A percentile compares a stretch with the other conserved stretches of the same genome.
phyloP scores from a whole-genome alignment of 495 filamentous ascomycete species.

The Daldinia decipiens region DNA sequence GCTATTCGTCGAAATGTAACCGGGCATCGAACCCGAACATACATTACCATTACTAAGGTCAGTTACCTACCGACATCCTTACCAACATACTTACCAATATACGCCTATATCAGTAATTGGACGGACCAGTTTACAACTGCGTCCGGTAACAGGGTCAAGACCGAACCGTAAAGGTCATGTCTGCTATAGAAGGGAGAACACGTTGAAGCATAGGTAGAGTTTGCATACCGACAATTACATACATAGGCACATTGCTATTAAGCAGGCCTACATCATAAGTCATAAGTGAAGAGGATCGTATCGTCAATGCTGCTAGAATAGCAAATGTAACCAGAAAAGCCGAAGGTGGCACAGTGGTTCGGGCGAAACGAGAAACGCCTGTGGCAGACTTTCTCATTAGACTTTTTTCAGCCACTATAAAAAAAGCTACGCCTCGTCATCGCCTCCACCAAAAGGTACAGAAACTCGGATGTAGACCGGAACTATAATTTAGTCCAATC shows the following conservation, averaged over 20 bases:
- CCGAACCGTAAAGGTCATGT: constrained; percentile 7
- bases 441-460: constrained; percentile 36
- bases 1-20: constrained; percentile 4
- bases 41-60: neutral
- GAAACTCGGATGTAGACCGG: constrained; percentile 27
- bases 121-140: neutral
- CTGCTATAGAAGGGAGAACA: constrained; percentile 4
- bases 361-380: constrained; percentile 19
- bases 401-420: constrained; percentile 37
- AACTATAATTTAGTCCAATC: constrained; percentile 33
- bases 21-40: neutral
- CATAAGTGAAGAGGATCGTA: neutral
- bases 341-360: neutral
- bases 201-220: constrained; percentile 1
- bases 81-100: too few relatives aligned
- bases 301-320: neutral
- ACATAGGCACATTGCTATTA: neutral
- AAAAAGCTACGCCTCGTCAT: constrained; percentile 47
- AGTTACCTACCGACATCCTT: too few relatives aligned
- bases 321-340: neutral
- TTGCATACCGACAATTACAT: neutral
- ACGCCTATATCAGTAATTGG: neutral
- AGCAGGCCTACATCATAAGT: neutral
- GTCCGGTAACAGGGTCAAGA: constrained; percentile 6
- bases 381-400: constrained; percentile 14